Evolutionary conservation across 2,329 filamentous ascomycete genomes (phyloP).

Genomic region (Trichothecium roseum): DNA sequence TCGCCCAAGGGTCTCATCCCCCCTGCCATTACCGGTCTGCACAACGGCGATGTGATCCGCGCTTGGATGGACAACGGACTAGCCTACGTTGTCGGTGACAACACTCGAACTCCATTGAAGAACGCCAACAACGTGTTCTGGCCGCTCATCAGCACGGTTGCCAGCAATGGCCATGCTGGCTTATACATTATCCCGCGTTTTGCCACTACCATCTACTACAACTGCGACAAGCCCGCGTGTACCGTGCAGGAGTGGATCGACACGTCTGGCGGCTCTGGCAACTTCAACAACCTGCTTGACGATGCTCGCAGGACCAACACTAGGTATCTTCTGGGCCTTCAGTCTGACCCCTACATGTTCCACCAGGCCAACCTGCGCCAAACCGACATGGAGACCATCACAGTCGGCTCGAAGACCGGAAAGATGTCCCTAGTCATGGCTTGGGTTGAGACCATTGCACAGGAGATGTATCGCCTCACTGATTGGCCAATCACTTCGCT

Average conservation of each 20-base stretch:
- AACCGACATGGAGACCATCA: constrained; percentile 32
- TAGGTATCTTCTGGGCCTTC: constrained; percentile 44
- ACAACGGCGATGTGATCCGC: constrained; percentile 51
- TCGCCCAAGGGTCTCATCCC: constrained; percentile 47
- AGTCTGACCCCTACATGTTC: constrained; percentile 48
- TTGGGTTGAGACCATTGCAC: constrained; percentile 43
- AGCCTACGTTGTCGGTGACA: constrained; percentile 50
- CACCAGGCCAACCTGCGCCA: constrained; percentile 52
- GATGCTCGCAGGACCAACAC: constrained; percentile 42
- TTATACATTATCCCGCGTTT: constrained; percentile 48
- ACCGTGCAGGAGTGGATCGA: constrained; percentile 50
- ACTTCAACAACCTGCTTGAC: constrained; percentile 38
- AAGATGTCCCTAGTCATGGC: constrained; percentile 43
- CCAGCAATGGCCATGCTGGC: constrained; percentile 42
- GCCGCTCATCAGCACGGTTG: constrained; percentile 41
- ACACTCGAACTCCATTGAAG: constrained; percentile 43
- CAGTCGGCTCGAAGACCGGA: constrained; percentile 33
- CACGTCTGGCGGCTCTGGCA: constrained; percentile 43
- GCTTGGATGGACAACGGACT: constrained; percentile 53
- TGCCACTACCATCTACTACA: constrained; percentile 55
- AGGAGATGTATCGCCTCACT: constrained; percentile 40
- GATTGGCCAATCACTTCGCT: constrained; percentile 14
- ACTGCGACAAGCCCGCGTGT: constrained; percentile 47
- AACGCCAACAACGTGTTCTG: constrained; percentile 43
- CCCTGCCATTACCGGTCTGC: constrained; percentile 51